A percentile compares a stretch with the other conserved stretches of the same genome.
These are phyloP conservation scores for Leccinum pachyderme DNA, from an alignment of 1,284 basidiomycete genomes.

Conservation along the genomic window DNA sequence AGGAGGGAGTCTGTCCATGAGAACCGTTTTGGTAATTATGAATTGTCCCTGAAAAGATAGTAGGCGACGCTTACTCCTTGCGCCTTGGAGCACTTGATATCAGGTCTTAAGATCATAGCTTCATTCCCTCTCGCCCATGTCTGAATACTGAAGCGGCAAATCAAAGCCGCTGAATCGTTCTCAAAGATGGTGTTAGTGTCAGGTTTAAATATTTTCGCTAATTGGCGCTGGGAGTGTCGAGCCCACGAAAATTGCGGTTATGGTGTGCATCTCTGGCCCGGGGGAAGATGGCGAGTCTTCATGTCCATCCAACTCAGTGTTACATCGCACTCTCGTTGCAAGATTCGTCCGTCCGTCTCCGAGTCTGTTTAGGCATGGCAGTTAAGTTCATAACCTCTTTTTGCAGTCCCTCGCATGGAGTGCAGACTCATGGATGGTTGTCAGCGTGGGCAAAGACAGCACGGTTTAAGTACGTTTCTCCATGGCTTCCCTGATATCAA, in stretches of 20 bases:
- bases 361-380: conserved; percentile 54
- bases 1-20: neutral
- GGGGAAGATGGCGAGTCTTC: conserved; percentile 19
- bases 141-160: conserved; percentile 44
- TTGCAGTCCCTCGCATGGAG: conserved; percentile 92
- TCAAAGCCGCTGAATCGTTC: conserved; percentile 90
- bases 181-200: conserved; percentile 85
- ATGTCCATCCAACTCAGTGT: neutral
- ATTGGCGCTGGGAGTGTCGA: conserved; percentile 69
- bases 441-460: conserved; percentile 94
- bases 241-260: conserved; percentile 63
- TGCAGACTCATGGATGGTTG: conserved; percentile 87
- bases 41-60: too few species aligned
- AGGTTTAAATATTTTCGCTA: conserved; percentile 91
- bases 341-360: neutral
- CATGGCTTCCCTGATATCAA: too few species aligned
- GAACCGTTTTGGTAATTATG: too few species aligned
- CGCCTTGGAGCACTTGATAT: conserved; percentile 85
- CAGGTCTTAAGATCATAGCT: conserved; percentile 92
- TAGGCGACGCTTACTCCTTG: conserved; percentile 31
- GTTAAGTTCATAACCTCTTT: conserved; percentile 93
- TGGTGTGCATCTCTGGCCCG: conserved; percentile 85
- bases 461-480: conserved; percentile 78
- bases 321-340: neutral
- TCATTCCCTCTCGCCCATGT: conserved; percentile 62